A percentile compares a stretch with the other conserved stretches of the same genome.
phyloP scores from a whole-genome alignment of 805 yeast species.

The Saccharomyces paradoxus region DNA sequence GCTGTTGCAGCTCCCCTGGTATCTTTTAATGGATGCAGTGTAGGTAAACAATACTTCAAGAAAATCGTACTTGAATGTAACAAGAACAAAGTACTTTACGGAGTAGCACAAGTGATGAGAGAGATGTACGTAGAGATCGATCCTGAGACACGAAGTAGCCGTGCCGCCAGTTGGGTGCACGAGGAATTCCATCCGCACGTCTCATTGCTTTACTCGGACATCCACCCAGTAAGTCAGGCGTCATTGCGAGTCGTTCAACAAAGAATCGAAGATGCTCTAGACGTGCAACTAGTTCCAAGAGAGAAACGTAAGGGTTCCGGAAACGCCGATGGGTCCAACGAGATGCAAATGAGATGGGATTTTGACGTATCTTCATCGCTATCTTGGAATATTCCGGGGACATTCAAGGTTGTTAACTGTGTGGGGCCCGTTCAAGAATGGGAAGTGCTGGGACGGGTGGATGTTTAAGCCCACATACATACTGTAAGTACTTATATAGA shows the following conservation, averaged over 20 bases:
- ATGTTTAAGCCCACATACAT: constrained; percentile 16
- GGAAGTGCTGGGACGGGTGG: constrained; percentile 48
- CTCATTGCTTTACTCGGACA: constrained; percentile 58
- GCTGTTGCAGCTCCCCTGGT: constrained; percentile 11
- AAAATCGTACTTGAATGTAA: constrained; percentile 24
- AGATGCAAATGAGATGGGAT: constrained; percentile 19
- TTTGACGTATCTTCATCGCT: constrained; percentile 12
- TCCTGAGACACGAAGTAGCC: constrained; percentile 30
- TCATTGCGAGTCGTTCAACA: constrained; percentile 53
- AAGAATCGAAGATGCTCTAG: constrained; percentile 57
- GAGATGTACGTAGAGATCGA: constrained; percentile 42
- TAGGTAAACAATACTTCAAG: constrained; percentile 25
- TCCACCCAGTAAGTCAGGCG: constrained; percentile 61
- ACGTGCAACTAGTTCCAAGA: constrained; percentile 26
- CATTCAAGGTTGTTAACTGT: constrained; percentile 54
- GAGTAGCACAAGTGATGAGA: constrained; percentile 40
- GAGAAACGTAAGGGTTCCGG: constrained; percentile 3
- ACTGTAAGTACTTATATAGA: background rate
- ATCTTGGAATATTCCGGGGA: constrained; percentile 61
- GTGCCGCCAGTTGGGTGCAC: constrained; percentile 50
- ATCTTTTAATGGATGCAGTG: constrained; percentile 18
- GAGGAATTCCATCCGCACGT: constrained; percentile 63
- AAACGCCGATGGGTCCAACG: constrained; percentile 7
- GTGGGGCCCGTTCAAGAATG: constrained; percentile 67
- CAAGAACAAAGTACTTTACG: constrained; percentile 26